Evolutionary conservation across 1,139 yeast genomes (phyloP), one percentile per base, ranked within the genome.

Genomic region (Blastobotrys buckinghamii): DNA sequence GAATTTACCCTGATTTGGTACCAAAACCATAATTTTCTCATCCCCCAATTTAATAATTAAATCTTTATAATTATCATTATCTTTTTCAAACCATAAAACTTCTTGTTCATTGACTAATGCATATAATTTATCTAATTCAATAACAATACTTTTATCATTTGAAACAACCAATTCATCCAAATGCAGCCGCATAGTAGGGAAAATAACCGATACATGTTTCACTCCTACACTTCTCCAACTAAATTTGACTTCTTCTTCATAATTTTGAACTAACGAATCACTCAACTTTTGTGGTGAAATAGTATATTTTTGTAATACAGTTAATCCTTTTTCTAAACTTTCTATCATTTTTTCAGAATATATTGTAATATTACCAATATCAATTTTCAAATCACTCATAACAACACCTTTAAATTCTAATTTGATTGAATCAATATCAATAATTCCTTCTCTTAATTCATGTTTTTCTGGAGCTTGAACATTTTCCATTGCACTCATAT

Each of bases 401-500:
- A 55, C 50, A 1, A 59, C 29, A 13, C 58, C 61, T 13, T 45
- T 27, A 40, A 64, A 57, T 1, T 49, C 27, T 15, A 58, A 39
- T 5, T 48, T 51, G 13, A 54, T 29, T 12, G 49, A 27, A n/a
- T 55, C 59, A 16, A 56, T 51, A 60, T 44, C 61, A 42, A 49
- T 53, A 27, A 45, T 49, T 39, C 30, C 60, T 41, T n/a, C 56
- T 44, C 27, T 45, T 44, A 10, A 46, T 27, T 17, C 53, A n/a
- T 44, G 45, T 4, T 48, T 39, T 15, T 45, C 51, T 15, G 22
- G 20, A 2, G 42, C 32, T 8, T 41, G 24, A 5, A 52, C 43
- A 16, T 53, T 53, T 29, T 65, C 55, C 51, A 56, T 53, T 1
- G 96, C 95, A 65, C 95, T 86, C 90, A 86, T 80, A 61, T 86